phyloP scores from a whole-genome alignment of 768 basidiomycete genomes.

The Boletus insuetus region DNA sequence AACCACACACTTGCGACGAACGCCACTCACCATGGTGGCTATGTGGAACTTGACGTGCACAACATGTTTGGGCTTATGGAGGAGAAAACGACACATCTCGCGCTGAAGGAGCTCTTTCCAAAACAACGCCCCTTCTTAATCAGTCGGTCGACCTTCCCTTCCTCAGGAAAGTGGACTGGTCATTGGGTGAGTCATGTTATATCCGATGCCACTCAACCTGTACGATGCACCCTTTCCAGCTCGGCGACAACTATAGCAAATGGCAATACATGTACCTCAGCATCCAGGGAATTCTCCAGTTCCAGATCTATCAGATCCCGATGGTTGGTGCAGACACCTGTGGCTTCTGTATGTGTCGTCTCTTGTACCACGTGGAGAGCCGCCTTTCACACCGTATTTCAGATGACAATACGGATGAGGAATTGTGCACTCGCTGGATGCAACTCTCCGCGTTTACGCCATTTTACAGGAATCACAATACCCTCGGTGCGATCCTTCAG shows the following conservation, averaged over 20 bases:
- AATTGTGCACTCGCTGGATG: slow-evolving; percentile 6
- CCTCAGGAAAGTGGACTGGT: slow-evolving; percentile 64
- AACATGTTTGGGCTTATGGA: slow-evolving; percentile 71
- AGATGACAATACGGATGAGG: slow-evolving; percentile 6
- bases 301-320: slow-evolving; percentile 78
- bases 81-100: slow-evolving; percentile 59
- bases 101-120: slow-evolving; percentile 50
- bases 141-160: slow-evolving; percentile 62
- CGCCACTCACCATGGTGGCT: slow-evolving; percentile 61
- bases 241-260: slow-evolving; percentile 71
- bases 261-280: slow-evolving; percentile 69
- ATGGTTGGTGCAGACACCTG: slow-evolving; percentile 75
- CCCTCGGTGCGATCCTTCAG: slow-evolving; percentile 61
- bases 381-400: slow-evolving; percentile 1
- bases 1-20: slow-evolving; percentile 61
- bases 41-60: slow-evolving; percentile 61
- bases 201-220: background rate
- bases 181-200: slow-evolving; percentile 49
- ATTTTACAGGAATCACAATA: slow-evolving; percentile 39
- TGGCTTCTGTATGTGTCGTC: slow-evolving; percentile 23
- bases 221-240: slow-evolving; percentile 39
- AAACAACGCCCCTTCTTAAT: slow-evolving; percentile 67
- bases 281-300: slow-evolving; percentile 76
- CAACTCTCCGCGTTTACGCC: slow-evolving; percentile 3
- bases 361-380: background rate